Percentiles rank a stretch among this genome's conserved stretches.
Conservation (phyloP, 345 rosid species). For the Pugionium cornutum region DNA sequence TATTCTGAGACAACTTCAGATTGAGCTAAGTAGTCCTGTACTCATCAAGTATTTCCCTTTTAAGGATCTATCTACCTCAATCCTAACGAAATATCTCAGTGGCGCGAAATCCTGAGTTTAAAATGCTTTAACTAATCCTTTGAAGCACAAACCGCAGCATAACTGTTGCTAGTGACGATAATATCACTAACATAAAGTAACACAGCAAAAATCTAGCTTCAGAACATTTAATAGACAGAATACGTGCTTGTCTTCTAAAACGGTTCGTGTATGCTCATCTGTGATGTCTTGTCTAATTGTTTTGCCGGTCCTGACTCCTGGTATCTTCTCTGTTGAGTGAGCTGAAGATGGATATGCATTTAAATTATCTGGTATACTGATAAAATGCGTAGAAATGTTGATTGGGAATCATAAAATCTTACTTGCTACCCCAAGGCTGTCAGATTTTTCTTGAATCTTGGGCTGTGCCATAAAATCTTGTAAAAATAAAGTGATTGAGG, state of each 20-base stretch:
- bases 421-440: neutral
- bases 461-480: neutral
- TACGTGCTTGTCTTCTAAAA: neutral
- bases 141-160: neutral
- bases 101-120: neutral
- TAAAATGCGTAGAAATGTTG: neutral
- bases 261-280: neutral
- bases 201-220: neutral
- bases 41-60: neutral
- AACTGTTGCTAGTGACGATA: neutral
- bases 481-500: neutral
- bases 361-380: neutral
- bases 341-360: neutral
- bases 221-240: neutral
- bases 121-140: slow-evolving; percentile 1
- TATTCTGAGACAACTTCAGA: too few relatives aligned
- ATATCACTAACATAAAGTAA: neutral
- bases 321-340: slow-evolving; percentile 4
- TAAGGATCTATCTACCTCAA: neutral
- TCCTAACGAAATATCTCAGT: neutral
- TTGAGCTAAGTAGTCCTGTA: neutral
- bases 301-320: neutral
- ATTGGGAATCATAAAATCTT: neutral
- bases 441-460: neutral
- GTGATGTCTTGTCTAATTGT: neutral